phyloP scores from a whole-genome alignment of 306 rosid genomes.

The Glycine latifolia region DNA sequence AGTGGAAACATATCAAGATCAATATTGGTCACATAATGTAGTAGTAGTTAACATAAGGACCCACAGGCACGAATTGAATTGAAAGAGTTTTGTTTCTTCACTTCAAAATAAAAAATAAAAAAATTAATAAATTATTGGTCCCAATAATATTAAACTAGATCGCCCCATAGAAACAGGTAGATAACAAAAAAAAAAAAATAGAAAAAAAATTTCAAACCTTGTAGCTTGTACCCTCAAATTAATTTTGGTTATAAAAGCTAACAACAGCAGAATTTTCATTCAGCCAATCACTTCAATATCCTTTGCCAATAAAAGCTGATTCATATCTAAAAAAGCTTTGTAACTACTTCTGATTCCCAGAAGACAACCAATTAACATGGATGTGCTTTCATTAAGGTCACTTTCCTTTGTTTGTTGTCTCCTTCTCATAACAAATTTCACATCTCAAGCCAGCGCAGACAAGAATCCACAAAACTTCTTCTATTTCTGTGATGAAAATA shows the following conservation, averaged over 20 bases:
- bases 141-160: too few species aligned
- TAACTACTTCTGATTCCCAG: neutral
- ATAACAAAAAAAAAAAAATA: too few species aligned
- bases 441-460: neutral
- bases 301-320: neutral
- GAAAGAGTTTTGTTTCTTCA: neutral
- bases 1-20: neutral
- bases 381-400: neutral
- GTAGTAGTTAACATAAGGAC: neutral
- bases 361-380: neutral
- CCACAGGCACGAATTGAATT: neutral
- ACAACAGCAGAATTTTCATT: neutral
- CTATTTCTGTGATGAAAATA: neutral
- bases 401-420: neutral
- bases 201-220: neutral
- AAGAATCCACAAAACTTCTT: neutral
- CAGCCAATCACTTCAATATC: neutral
- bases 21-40: neutral
- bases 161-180: too few species aligned
- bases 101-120: neutral
- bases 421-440: neutral
- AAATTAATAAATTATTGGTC: too few species aligned
- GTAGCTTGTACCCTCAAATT: too few species aligned
- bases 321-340: neutral
- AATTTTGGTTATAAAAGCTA: neutral